Evolutionary conservation across 495 filamentous ascomycete species (phyloP), one percentile per base, ranked within the genome.

Genomic region (Penicillium flavigenum): DNA sequence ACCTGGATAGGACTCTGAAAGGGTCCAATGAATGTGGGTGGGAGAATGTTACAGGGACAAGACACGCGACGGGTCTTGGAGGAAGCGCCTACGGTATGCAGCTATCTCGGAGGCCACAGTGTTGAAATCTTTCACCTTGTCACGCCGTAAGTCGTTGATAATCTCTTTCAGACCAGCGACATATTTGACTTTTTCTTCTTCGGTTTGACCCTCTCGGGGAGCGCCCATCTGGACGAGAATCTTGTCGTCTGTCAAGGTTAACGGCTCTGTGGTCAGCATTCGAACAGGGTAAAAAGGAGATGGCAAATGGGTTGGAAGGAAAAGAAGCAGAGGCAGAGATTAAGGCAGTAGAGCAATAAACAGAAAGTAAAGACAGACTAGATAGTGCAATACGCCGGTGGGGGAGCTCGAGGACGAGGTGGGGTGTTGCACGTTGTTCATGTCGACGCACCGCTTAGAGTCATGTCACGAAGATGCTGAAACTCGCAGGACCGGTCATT

Each of bases 141-240:
- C 83, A 68, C 77, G 76, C 58, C 87, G 87, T 67, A 97, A 80
- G 36, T 87, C 81, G 62, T 86, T 83, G 61, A 98, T 86, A 32
- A 93, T 81, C 57, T 83, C 76, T 60, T 84, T 86, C 47, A 98
- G 75, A 32, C 92, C 92, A 49, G 82, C 78, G 49, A 86, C 83
- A 74, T 91, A 98, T 57, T 77, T 77, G 60, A 81, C 76, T 70
- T 83, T 84, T 62, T 91, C 84, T 71, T 90, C 86, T 58, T 84
- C 80, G 20, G 76, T 83, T 62, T 84, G 85, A 47, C 87, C 86
- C 63, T 92, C 90, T 49, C 80, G 79, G 51, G 85, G 72, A 31
- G 85, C 83, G 58, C 91, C 91, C 65, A 97, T 83, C 58, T 95
- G 84, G 54, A 91, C 79, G 47, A 96, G 86, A 47, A 96, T 88